Base-by-base conservation (phyloP, 192 early-diverging fungal species). In the Entomortierella lignicola region DNA sequence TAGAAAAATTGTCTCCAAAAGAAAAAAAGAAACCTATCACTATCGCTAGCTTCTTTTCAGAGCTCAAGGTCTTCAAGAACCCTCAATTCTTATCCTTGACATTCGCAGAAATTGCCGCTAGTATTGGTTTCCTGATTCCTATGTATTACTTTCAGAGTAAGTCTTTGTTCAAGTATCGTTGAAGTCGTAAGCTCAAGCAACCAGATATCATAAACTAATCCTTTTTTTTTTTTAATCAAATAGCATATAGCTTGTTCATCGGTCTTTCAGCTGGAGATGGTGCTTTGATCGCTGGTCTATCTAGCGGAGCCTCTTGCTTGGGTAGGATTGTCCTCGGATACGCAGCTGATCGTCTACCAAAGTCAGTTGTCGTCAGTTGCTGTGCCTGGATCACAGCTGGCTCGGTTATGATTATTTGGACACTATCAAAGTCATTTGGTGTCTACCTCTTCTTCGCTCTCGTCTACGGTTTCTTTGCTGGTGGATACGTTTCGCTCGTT, bases 301-400 rank as follows among this genome's bases (percentile, higher is more conserved):
- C 89, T 26, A 93, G 92, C 66, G 91, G 86, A 25, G 89, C 89
- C 7, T 84, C 87, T 1, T 88, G 86, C 56, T 54, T 89, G 8
- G 92, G 92, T 6, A 85, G 92, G 51, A 82, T 93, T 58, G 61
- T 85, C 10, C 85, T 90, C 34, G 92, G 92, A 2, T 87, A 85
- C 52, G 83, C 80, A n/a, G 91, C 91, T 8, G 92, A 93, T 44
- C 66, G 74, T 11, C 29, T 77, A 2, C 74, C 74, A 25, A 77
- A 77, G 61, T 69, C 74, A 0, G 15, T 64, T 2, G 74, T 77
- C n/a, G 74, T 77, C 41, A 77, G 74, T 21, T 42, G 54, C 29
- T 77, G 74, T 59, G 74, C 74, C 12, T 77, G 74, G 74, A 77
- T 77, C 53, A 69, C 74, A 4, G 74, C 74, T 8, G 74, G 74